Percentiles rank a stretch among this genome's conserved stretches.
Conservation (phyloP, 2,329 filamentous ascomycete genomes). For the Aspergillus terreus region DNA sequence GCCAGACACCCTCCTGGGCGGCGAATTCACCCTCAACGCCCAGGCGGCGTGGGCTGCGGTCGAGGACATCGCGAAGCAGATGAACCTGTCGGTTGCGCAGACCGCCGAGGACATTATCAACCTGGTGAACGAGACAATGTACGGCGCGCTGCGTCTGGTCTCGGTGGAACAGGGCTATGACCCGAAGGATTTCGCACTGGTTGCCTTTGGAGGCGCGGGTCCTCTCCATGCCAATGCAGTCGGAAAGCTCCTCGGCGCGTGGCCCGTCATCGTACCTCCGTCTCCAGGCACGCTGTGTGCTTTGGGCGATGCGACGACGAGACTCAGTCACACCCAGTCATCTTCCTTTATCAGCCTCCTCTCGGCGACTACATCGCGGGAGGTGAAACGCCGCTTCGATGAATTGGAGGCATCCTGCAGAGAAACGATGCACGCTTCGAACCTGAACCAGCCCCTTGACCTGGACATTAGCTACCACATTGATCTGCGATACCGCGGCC, state of each 20-base stretch:
- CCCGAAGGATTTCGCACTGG: slow-evolving; percentile 49
- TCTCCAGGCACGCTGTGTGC: slow-evolving; percentile 50
- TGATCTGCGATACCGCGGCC: slow-evolving; percentile 49
- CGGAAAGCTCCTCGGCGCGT: slow-evolving; percentile 48
- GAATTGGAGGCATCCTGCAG: slow-evolving; percentile 36
- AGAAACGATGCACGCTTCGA: slow-evolving; percentile 13
- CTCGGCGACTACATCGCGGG: slow-evolving; percentile 30
- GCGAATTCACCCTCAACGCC: slow-evolving; percentile 44
- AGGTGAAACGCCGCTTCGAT: slow-evolving; percentile 29
- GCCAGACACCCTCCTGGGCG: slow-evolving; percentile 45
- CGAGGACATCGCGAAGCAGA: slow-evolving; percentile 43
- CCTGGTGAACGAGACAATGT: slow-evolving; percentile 51
- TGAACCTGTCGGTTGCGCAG: slow-evolving; percentile 41
- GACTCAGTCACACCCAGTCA: slow-evolving; percentile 47
- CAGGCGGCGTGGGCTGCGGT: slow-evolving; percentile 42
- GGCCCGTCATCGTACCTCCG: slow-evolving; percentile 52
- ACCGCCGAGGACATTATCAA: slow-evolving; percentile 50
- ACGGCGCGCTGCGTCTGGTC: slow-evolving; percentile 49
- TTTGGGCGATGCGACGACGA: slow-evolving; percentile 49
- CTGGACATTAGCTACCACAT: slow-evolving; percentile 33
- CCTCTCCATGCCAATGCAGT: slow-evolving; percentile 51
- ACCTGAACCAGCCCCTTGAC: no score
- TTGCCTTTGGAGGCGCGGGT: slow-evolving; percentile 50
- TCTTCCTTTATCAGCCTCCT: slow-evolving; percentile 45
- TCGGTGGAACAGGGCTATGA: slow-evolving; percentile 53